A percentile compares a stretch with the other conserved stretches of the same genome.
These are phyloP conservation scores for Sclerotiophoma versabilis DNA, from an alignment of 2,329 filamentous ascomycete genomes.

Conservation along the genomic window DNA sequence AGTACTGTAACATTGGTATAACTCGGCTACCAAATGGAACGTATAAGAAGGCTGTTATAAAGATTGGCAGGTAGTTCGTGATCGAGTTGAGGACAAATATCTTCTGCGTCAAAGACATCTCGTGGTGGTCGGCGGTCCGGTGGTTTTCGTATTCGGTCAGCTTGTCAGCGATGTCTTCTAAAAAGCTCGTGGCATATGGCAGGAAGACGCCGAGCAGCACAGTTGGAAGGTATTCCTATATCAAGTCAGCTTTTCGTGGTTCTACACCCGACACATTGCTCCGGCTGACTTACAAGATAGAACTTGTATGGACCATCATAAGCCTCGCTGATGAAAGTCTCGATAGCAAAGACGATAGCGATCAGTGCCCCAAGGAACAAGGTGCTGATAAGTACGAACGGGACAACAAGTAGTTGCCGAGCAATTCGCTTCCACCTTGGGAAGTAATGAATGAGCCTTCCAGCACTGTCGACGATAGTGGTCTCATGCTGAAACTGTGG, in stretches of 20 bases:
- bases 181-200: slow-evolving; percentile 38
- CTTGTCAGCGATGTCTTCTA: slow-evolving; percentile 35
- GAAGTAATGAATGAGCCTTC: slow-evolving; percentile 36
- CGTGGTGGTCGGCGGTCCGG: slow-evolving; percentile 39
- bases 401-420: slow-evolving; percentile 40
- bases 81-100: slow-evolving; percentile 46
- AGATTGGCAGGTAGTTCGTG: slow-evolving; percentile 46
- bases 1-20: slow-evolving; percentile 32
- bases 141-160: slow-evolving; percentile 47
- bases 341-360: slow-evolving; percentile 39
- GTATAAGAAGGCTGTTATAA: slow-evolving; percentile 44
- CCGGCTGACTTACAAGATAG: slow-evolving; percentile 29
- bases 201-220: slow-evolving; percentile 39
- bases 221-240: slow-evolving; percentile 45
- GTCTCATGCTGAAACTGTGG: slow-evolving; percentile 39
- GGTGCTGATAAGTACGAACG: slow-evolving; percentile 40
- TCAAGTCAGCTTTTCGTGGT: slow-evolving; percentile 9
- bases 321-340: slow-evolving; percentile 44
- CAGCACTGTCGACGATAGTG: slow-evolving; percentile 33
- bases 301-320: slow-evolving; percentile 44
- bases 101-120: slow-evolving; percentile 46
- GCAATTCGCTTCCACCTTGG: slow-evolving; percentile 41
- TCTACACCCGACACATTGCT: background rate
- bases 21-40: slow-evolving; percentile 38
- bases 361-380: slow-evolving; percentile 39